A percentile compares a stretch with the other conserved stretches of the same genome.
phyloP scores from a whole-genome alignment of 176 grass and related monocot genomes.

The Bothriochloa decipiens region DNA sequence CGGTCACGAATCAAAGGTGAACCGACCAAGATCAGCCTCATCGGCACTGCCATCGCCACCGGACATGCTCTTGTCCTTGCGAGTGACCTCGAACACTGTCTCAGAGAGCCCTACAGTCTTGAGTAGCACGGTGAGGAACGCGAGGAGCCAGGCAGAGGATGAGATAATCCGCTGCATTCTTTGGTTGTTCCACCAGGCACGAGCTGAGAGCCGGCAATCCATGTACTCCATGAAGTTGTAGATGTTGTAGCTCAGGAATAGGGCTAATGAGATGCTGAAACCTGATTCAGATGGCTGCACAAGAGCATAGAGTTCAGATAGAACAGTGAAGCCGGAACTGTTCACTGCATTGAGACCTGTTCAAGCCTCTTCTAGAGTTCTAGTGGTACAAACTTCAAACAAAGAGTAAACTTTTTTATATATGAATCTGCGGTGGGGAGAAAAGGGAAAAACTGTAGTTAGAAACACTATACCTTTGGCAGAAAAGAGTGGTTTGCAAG shows the following conservation, averaged over 20 bases:
- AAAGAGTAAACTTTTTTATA: background rate
- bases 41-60: background rate
- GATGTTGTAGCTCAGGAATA: slow-evolving; percentile 35
- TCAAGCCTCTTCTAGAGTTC: background rate
- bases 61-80: slow-evolving; percentile 35
- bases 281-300: slow-evolving; percentile 38
- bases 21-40: background rate
- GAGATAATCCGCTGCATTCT: slow-evolving; percentile 53
- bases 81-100: slow-evolving; percentile 50
- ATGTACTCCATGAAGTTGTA: slow-evolving; percentile 52
- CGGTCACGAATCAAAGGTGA: slow-evolving; percentile 57
- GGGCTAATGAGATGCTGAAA: slow-evolving; percentile 26
- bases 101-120: slow-evolving; percentile 56
- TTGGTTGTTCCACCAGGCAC: slow-evolving; percentile 65
- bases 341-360: background rate
- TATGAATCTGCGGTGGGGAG: background rate
- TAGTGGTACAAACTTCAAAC: background rate
- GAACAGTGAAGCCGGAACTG: background rate
- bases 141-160: slow-evolving; percentile 46
- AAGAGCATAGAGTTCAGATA: background rate
- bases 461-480: slow-evolving; percentile 44
- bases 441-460: background rate
- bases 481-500: slow-evolving; percentile 53
- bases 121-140: slow-evolving; percentile 49
- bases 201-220: slow-evolving; percentile 43